A percentile compares a stretch with the other conserved stretches of the same genome.
These are phyloP conservation scores for Quercus parvula DNA, from an alignment of 306 rosid genomes.

Conservation along the genomic window DNA sequence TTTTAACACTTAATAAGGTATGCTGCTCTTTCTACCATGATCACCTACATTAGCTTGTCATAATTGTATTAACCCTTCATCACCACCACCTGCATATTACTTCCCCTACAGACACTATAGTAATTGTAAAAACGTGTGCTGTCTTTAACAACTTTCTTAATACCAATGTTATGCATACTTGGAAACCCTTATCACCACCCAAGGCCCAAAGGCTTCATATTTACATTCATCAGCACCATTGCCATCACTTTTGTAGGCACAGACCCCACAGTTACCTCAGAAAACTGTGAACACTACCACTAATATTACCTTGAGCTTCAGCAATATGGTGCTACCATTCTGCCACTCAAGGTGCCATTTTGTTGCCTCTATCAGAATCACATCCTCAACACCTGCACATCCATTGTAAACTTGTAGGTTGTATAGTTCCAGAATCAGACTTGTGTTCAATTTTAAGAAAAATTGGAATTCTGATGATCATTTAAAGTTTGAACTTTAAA, in stretches of 20 bases:
- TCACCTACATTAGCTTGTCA: background rate
- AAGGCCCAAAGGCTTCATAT: background rate
- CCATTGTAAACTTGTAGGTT: background rate
- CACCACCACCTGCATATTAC: background rate
- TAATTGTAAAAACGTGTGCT: background rate
- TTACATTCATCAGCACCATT: no score
- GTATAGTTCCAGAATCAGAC: background rate
- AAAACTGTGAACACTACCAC: background rate
- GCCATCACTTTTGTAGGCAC: background rate
- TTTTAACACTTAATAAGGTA: background rate
- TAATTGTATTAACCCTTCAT: background rate
- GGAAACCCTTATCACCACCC: background rate
- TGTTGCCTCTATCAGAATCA: background rate
- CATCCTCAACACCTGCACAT: background rate
- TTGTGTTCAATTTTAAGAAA: background rate
- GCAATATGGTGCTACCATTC: background rate
- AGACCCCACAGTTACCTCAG: background rate
- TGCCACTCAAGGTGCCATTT: background rate
- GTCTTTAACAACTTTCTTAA: background rate
- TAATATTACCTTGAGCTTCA: background rate
- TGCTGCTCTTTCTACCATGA: background rate
- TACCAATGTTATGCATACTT: background rate
- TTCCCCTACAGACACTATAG: background rate
- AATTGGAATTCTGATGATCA: background rate
- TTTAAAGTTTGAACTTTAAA: background rate